Percentiles rank a stretch among this genome's conserved stretches.
These are phyloP conservation scores for Xylaria sp. DNA, from an alignment of 2,329 filamentous ascomycete species.

Conservation along the genomic window DNA sequence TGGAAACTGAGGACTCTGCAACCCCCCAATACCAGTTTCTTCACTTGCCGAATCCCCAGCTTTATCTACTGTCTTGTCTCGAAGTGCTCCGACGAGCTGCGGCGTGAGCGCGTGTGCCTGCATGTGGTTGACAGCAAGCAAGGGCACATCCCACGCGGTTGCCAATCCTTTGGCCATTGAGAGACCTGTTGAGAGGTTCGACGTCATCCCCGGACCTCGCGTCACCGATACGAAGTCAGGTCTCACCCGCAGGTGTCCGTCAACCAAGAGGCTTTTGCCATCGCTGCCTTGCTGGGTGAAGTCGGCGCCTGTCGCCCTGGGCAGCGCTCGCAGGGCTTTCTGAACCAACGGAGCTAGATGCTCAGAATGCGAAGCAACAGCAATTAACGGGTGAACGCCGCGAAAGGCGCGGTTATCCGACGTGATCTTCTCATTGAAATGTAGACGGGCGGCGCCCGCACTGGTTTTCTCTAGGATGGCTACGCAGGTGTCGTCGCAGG, in stretches of 20 bases:
- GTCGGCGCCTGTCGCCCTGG: slow-evolving; percentile 25
- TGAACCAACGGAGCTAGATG: slow-evolving; percentile 71
- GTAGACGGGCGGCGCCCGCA: slow-evolving; percentile 58
- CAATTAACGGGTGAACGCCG: slow-evolving; percentile 80
- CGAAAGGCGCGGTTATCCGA: slow-evolving; percentile 75
- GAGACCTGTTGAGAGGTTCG: slow-evolving; percentile 77
- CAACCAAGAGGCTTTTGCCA: slow-evolving; percentile 30
- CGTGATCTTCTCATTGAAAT: slow-evolving; percentile 82
- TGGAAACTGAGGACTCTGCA: slow-evolving; percentile 67
- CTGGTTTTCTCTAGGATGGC: slow-evolving; percentile 71
- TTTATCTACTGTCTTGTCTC: slow-evolving; percentile 29
- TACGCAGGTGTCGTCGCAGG: slow-evolving; percentile 92
- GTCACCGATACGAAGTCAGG: slow-evolving; percentile 91
- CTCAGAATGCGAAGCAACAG: slow-evolving; percentile 76
- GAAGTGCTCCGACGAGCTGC: slow-evolving; percentile 71
- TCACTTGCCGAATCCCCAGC: neutral
- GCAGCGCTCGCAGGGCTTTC: slow-evolving; percentile 64
- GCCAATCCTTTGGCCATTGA: slow-evolving; percentile 87
- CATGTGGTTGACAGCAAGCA: slow-evolving; percentile 95
- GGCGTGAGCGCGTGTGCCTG: slow-evolving; percentile 93
- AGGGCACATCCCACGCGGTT: slow-evolving; percentile 79
- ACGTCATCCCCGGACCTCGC: slow-evolving; percentile 85
- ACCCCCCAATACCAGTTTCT: neutral
- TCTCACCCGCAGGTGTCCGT: slow-evolving; percentile 47
- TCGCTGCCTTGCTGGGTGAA: neutral